These are phyloP conservation scores for Aureobasidium sp. DNA, from an alignment of 2,329 filamentous ascomycete genomes.

Conservation along the genomic window DNA sequence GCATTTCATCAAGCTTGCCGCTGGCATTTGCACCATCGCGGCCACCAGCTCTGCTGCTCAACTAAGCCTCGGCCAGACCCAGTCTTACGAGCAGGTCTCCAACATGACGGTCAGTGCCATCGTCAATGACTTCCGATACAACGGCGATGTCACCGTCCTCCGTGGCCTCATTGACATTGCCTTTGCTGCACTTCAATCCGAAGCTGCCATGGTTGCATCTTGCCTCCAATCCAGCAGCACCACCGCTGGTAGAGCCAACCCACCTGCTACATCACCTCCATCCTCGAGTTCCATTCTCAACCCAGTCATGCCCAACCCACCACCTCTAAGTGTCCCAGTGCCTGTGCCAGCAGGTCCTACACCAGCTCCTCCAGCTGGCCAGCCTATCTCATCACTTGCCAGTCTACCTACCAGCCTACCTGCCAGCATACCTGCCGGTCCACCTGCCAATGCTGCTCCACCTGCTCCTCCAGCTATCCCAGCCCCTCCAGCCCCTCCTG, in stretches of 20 bases:
- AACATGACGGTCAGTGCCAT: constrained; percentile 11
- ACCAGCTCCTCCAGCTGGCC: not conserved
- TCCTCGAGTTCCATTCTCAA: constrained; percentile 5
- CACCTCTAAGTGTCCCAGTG: constrained; percentile 3
- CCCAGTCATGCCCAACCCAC: constrained; percentile 3
- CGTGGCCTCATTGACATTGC: constrained; percentile 14
- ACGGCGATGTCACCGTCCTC: constrained; percentile 12
- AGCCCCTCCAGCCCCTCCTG: not conserved
- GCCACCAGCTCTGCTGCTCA: not conserved
- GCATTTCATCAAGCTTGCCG: constrained; percentile 9
- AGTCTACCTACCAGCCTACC: not conserved
- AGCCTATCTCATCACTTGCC: not conserved
- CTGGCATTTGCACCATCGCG: not conserved
- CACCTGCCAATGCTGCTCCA: not conserved
- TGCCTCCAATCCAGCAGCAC: not conserved
- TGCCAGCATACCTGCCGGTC: not conserved
- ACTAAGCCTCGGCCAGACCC: not conserved
- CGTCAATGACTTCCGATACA: constrained; percentile 14
- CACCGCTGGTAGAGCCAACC: not conserved
- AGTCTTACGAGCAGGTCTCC: constrained; percentile 11
- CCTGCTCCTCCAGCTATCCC: not conserved
- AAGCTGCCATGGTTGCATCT: constrained; percentile 10
- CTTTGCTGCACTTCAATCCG: constrained; percentile 11
- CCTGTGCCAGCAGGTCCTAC: not conserved
- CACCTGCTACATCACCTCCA: not conserved